A percentile compares a stretch with the other conserved stretches of the same genome.
phyloP scores from a whole-genome alignment of 2,329 filamentous ascomycete species.

The Penicillium concentricum region DNA sequence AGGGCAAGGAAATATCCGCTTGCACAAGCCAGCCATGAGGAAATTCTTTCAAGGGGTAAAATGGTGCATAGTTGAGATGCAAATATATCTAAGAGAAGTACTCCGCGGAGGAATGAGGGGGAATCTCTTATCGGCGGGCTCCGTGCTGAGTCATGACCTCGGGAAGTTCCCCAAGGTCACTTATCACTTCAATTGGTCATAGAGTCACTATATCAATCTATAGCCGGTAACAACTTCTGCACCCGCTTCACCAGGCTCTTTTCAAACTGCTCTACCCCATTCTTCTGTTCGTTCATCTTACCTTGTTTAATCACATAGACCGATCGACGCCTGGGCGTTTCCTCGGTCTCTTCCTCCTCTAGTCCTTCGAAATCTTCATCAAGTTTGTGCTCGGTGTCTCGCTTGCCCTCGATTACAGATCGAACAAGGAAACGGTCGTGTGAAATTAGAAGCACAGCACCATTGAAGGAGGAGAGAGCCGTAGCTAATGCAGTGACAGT shows the following conservation, averaged over 20 bases:
- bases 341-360: slow-evolving; percentile 47
- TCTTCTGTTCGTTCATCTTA: slow-evolving; percentile 54
- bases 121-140: slow-evolving; percentile 7
- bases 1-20: slow-evolving; percentile 7
- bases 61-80: slow-evolving; percentile 4
- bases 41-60: neutral
- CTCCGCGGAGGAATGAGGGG: slow-evolving; percentile 6
- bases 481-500: slow-evolving; percentile 70
- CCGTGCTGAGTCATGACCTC: slow-evolving; percentile 10
- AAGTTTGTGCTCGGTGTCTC: slow-evolving; percentile 38
- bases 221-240: slow-evolving; percentile 41
- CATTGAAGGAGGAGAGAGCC: slow-evolving; percentile 66
- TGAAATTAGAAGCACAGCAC: slow-evolving; percentile 73
- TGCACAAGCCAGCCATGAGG: slow-evolving; percentile 8
- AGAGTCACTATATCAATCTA: neutral
- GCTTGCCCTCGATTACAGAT: slow-evolving; percentile 65
- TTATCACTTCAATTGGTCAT: slow-evolving; percentile 1
- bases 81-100: neutral
- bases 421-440: slow-evolving; percentile 82
- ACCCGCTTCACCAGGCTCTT: slow-evolving; percentile 61
- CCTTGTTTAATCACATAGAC: slow-evolving; percentile 63
- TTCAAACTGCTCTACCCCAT: slow-evolving; percentile 67
- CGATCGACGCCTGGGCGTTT: slow-evolving; percentile 48
- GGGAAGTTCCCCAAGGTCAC: neutral
- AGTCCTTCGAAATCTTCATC: slow-evolving; percentile 49